A percentile compares a stretch with the other conserved stretches of the same genome.
Evolutionary conservation across 1,284 basidiomycete species (phyloP).

Genomic region (Rugosomyces carneus): DNA sequence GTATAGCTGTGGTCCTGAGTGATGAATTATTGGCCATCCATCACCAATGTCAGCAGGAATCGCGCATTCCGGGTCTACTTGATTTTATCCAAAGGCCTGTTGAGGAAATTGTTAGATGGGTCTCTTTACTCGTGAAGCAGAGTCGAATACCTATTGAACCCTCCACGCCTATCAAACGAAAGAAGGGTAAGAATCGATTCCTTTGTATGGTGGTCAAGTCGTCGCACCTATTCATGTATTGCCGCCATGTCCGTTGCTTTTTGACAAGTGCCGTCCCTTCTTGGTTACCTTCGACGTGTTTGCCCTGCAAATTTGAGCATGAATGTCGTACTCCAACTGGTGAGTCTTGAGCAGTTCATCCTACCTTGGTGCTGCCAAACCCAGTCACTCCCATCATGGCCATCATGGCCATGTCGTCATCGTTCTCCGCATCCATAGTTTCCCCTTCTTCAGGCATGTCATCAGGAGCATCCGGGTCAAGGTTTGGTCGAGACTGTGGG

Average conservation of each 20-base stretch:
- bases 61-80: too few relatives aligned
- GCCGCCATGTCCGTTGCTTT: conserved; percentile 91
- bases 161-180: conserved; percentile 59
- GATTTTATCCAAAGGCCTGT: conserved; percentile 53
- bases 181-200: not conserved
- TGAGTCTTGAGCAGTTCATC: not conserved
- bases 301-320: conserved; percentile 46
- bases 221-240: conserved; percentile 87
- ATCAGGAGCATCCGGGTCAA: conserved; percentile 34
- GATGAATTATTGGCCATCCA: too few relatives aligned
- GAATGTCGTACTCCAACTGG: not conserved
- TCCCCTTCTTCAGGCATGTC: conserved; percentile 52
- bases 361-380: conserved; percentile 87
- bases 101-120: not conserved
- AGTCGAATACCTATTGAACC: conserved; percentile 75
- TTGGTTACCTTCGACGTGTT: conserved; percentile 77
- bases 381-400: conserved; percentile 87
- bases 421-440: conserved; percentile 60
- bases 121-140: conserved; percentile 8
- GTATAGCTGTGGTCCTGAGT: too few relatives aligned
- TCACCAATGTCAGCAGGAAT: too few relatives aligned
- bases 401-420: conserved; percentile 80
- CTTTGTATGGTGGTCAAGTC: not conserved
- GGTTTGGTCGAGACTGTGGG: conserved; percentile 24
- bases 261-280: conserved; percentile 73